Percentiles rank a stretch among this genome's conserved stretches.
phyloP scores from a whole-genome alignment of 371 early-diverging fungal species.

The Mortierella sp. region DNA sequence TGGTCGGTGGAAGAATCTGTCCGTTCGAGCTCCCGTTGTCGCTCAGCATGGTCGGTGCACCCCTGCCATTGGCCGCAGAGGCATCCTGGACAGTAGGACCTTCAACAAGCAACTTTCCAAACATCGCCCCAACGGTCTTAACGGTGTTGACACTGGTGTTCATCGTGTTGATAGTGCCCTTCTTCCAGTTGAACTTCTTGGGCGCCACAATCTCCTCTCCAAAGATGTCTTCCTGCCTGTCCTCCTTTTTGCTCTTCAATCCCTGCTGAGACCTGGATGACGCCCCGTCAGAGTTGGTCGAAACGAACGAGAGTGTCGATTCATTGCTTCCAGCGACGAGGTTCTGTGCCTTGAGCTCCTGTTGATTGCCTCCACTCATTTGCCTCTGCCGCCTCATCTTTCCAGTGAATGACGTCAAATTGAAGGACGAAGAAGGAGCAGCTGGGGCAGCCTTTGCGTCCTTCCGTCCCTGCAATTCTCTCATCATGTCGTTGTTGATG shows the following conservation, averaged over 20 bases:
- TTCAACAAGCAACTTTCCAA: constrained; percentile 61
- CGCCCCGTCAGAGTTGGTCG: constrained; percentile 32
- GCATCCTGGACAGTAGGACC: constrained; percentile 3
- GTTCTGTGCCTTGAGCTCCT: constrained; percentile 19
- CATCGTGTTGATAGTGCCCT: constrained; percentile 46
- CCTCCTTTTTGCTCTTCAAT: constrained; percentile 20
- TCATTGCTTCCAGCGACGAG: constrained; percentile 28
- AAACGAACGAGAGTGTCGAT: constrained; percentile 39
- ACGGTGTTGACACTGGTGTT: constrained; percentile 24
- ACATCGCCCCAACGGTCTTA: constrained; percentile 57
- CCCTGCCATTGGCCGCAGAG: constrained; percentile 9
- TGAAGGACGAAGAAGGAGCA: constrained; percentile 8
- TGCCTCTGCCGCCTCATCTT: constrained; percentile 41
- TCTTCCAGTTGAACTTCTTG: constrained; percentile 59
- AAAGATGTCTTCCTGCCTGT: constrained; percentile 46
- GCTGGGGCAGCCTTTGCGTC: constrained; percentile 19
- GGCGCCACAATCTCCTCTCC: constrained; percentile 43
- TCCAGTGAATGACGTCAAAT: constrained; percentile 27
- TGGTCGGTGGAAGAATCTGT: constrained; percentile 28
- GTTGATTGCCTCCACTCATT: constrained; percentile 33
- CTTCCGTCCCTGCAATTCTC: constrained; percentile 56
- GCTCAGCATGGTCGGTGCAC: constrained; percentile 15
- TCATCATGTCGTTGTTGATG: constrained; percentile 68
- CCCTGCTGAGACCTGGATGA: constrained; percentile 5
- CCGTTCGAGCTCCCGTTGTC: constrained; percentile 40